These are phyloP conservation scores for Calonectria fujianensis DNA, from an alignment of 2,329 filamentous ascomycete genomes.

Conservation along the genomic window DNA sequence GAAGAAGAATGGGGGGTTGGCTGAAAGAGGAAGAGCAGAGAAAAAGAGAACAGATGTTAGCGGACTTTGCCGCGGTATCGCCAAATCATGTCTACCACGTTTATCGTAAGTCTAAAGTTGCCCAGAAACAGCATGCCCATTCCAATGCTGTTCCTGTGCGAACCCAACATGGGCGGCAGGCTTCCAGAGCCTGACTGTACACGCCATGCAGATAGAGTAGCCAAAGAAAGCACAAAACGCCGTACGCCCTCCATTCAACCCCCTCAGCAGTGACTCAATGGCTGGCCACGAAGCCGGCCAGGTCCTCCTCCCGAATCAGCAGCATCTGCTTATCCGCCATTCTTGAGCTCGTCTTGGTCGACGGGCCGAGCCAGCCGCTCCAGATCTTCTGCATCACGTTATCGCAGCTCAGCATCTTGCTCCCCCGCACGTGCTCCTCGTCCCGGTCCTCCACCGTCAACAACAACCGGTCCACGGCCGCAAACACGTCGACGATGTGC, in stretches of 20 bases:
- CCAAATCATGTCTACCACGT: slow-evolving; percentile 16
- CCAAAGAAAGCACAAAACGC: slow-evolving; percentile 18
- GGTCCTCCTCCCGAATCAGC: slow-evolving; percentile 65
- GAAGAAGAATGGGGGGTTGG: too few relatives aligned
- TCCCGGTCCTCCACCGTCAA: slow-evolving; percentile 65
- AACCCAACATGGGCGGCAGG: slow-evolving; percentile 20
- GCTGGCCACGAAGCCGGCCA: slow-evolving; percentile 59
- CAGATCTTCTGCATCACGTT: slow-evolving; percentile 69
- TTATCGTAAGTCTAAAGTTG: slow-evolving; percentile 8
- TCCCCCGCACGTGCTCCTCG: slow-evolving; percentile 57
- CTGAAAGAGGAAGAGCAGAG: background rate
- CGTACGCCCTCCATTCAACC: slow-evolving; percentile 7
- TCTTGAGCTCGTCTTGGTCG: slow-evolving; percentile 61
- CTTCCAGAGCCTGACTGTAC: slow-evolving; percentile 34
- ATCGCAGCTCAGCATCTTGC: slow-evolving; percentile 56
- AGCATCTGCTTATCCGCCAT: slow-evolving; percentile 66
- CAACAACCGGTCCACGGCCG: slow-evolving; percentile 59
- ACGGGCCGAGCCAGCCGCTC: slow-evolving; percentile 66
- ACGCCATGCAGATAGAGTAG: slow-evolving; percentile 18
- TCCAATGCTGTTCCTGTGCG: background rate
- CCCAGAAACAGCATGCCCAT: background rate
- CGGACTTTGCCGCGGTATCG: slow-evolving; percentile 11
- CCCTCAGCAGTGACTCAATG: slow-evolving; percentile 36
- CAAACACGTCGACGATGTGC: slow-evolving; percentile 69
- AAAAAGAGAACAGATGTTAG: background rate